These are phyloP conservation scores for Rhodosporidiobolus odoratus DNA, from an alignment of 768 basidiomycete genomes.

Conservation along the genomic window DNA sequence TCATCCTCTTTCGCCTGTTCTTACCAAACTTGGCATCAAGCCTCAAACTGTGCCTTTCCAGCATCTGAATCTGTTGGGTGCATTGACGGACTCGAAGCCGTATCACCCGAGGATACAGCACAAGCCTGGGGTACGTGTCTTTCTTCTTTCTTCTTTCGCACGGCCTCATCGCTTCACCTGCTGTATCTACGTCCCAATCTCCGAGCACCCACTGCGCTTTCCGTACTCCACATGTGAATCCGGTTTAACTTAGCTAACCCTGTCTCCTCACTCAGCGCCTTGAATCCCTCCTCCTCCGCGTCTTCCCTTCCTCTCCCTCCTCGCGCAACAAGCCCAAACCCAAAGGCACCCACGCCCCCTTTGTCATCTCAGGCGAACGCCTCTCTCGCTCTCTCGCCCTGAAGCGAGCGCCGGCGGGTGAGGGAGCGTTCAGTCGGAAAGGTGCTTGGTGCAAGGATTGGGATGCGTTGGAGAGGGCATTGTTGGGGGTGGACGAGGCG, in stretches of 20 bases:
- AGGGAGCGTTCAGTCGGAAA: not conserved
- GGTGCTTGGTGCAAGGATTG: slow-evolving; percentile 33
- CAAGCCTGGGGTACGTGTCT: not conserved
- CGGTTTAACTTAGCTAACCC: not conserved
- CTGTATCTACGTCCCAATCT: not conserved
- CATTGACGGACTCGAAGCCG: slow-evolving; percentile 3
- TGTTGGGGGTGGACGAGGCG: slow-evolving; percentile 18
- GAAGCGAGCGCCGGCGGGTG: slow-evolving; percentile 20
- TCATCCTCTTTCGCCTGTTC: slow-evolving; percentile 9
- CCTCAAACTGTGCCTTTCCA: slow-evolving; percentile 12
- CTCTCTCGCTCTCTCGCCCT: slow-evolving; percentile 15
- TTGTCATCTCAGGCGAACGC: slow-evolving; percentile 29
- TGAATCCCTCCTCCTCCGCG: not conserved
- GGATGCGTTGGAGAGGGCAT: slow-evolving; percentile 31
- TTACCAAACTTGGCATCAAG: not conserved
- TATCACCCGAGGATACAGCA: slow-evolving; percentile 22
- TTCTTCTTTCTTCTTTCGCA: too few relatives aligned
- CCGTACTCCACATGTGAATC: not conserved
- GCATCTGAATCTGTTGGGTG: slow-evolving; percentile 19
- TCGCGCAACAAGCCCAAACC: not conserved
- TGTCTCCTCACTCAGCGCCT: not conserved
- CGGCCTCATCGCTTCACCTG: not conserved
- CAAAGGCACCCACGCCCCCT: slow-evolving; percentile 19
- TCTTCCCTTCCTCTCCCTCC: not conserved
- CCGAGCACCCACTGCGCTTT: too few relatives aligned